Base-by-base conservation (phyloP, 2,329 filamentous ascomycete genomes). In the Amauroascus verrucosus region DNA sequence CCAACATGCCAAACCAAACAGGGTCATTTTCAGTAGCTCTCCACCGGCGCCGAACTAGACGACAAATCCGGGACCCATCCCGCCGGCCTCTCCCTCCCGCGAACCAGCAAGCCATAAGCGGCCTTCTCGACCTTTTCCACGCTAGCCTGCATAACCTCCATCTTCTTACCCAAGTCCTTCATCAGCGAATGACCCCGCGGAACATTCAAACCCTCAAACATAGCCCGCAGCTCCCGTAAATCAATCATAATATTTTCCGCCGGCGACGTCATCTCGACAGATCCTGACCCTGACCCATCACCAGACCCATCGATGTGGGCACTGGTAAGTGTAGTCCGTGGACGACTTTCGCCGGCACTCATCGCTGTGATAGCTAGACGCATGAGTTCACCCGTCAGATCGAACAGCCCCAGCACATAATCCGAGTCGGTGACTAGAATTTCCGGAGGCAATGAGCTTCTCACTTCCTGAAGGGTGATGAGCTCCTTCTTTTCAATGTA, bases 341-440 rank as follows among this genome's bases (percentile, higher is more conserved):
- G 20, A 78, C 66, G 40, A 71, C 72, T 24, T 13, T 85, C 85
- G 6, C 75, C 83, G 4, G 89, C 85, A 0, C 89, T 89, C 67
- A 95, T 86, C 24, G 83, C 82, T 5, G 90, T 90, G 48, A 95
- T 93, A 0, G 88, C 89, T 70, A 96, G 97, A 28, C 90, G 81
- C 93, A 98, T 98, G 75, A 97, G 77, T 73, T 98, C 93, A 37
- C 93, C 93, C 1, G 90, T 90, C 61, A 97, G 79, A 68, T 98
- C 93, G 64, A 95, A 96, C 1, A 98, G 72, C 7, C 91, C 93
- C 58, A 93, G 84, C 54, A 95, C 72, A 66, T 95, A 97, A 69
- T 98, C 93, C 53, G 91, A 82, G 24, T 83, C 77, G 1, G 86
- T 88, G 18, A 96, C 74, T 0, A 75, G 63, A 1, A 96, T 77